Base-by-base conservation (phyloP, 352 stramenopile genomes). In the Poterioochromonas sp. region DNA sequence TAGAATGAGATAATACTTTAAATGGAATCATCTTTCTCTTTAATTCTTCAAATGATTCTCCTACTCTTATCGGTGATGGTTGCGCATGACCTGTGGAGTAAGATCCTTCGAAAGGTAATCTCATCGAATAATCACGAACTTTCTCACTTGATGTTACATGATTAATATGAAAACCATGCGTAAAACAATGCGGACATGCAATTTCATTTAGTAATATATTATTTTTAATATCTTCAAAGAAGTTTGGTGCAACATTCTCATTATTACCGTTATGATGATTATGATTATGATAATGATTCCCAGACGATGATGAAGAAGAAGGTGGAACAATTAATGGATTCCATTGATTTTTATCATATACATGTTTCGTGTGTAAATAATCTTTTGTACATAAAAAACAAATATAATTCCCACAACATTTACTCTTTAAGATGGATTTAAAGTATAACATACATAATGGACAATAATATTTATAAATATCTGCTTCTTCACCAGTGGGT, bases 21-120 rank as follows among this genome's bases (percentile, higher is more conserved):
- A 58, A 71, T 32, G 62, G 62, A 41, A 71, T 41, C 62, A 71
- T 71, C 41, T 71, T 71, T 5, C 62, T 11, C 26, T 71, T 71
- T 29, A 71, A 44, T 32, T 40, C 62, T 71, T 71, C 62, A 71
- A 71, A 71, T 32, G 34, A 47, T 29, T 71, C 62, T n/a, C 62
- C 62, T 43, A 71, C 26, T 47, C 39, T 71, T 12, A 71, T 8
- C 41, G 62, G 62, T 29, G 62, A 71, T 11, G n/a, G n/a, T 39
- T 5, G 5, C 3, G 5, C 34, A 51, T 51, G 43, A 51, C 18
- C 5, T 12, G 54, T 58, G 47, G 47, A 58, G 26, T 58, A 58
- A 15, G 47, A 58, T n/a, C n/a, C n/a, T n/a, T n/a, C 15, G 26
- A 8, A 62, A 32, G 51, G 51, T 53, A n/a, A n/a, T n/a, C 8